Evolutionary conservation across 2,329 filamentous ascomycete species (phyloP).

Genomic region (Colletotrichum orchidophilum): DNA sequence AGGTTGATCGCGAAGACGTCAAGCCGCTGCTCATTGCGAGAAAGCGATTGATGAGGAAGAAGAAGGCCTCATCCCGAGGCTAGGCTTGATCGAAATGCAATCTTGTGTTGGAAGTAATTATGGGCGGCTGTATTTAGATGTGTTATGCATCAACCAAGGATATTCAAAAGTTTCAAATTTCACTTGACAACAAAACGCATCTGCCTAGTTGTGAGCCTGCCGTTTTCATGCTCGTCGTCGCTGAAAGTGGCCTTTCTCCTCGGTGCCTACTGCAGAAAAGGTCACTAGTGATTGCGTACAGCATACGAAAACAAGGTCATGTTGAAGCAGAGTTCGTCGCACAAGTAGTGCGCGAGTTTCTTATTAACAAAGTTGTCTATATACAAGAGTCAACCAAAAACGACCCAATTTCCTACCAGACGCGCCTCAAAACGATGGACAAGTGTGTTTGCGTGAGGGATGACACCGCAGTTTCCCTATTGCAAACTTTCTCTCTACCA

Average conservation of each 20-base stretch:
- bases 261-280: too few species aligned
- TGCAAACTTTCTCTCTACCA: constrained; percentile 17
- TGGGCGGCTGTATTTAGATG: neutral
- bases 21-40: constrained; percentile 84
- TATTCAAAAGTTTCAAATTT: constrained; percentile 7
- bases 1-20: constrained; percentile 46
- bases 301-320: too few species aligned
- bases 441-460: neutral
- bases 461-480: constrained; percentile 6
- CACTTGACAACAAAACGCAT: neutral
- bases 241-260: too few species aligned
- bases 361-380: constrained; percentile 3
- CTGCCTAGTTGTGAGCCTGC: neutral
- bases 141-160: neutral
- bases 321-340: neutral
- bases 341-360: neutral
- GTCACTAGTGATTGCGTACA: too few species aligned
- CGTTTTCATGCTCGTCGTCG: neutral
- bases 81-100: constrained; percentile 27
- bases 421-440: constrained; percentile 15
- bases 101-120: neutral
- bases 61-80: constrained; percentile 58
- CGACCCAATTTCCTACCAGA: neutral
- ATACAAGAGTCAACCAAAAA: neutral
- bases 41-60: constrained; percentile 83